phyloP scores from a whole-genome alignment of 257 asterid species.

The Capsicum pubescens region DNA sequence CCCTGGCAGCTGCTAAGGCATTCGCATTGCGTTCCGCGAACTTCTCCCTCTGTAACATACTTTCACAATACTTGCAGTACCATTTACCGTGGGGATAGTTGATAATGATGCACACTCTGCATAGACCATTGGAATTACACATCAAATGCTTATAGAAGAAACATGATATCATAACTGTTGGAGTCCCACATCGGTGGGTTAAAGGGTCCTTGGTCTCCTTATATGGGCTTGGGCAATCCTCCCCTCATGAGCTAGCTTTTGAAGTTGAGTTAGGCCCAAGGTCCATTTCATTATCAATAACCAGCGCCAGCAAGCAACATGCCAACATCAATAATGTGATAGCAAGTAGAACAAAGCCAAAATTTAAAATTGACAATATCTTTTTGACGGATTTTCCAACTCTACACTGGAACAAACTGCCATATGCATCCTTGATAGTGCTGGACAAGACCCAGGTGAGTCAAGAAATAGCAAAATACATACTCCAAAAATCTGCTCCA shows the following conservation, averaged over 20 bases:
- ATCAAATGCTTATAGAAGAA: conserved; percentile 28
- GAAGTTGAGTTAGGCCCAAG: too few relatives aligned
- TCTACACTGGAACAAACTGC: too few relatives aligned
- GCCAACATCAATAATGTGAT: neutral
- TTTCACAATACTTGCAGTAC: conserved; percentile 96
- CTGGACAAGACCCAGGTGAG: too few relatives aligned
- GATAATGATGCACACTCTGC: conserved; percentile 90
- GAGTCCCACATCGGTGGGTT: too few relatives aligned
- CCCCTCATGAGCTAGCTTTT: too few relatives aligned
- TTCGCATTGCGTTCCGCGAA: conserved; percentile 75
- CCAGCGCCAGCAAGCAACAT: conserved; percentile 14
- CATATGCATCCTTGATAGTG: too few relatives aligned
- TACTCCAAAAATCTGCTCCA: conserved; percentile 5
- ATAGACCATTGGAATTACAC: conserved; percentile 36
- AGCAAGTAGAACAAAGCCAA: neutral
- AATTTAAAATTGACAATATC: neutral
- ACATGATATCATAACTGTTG: neutral
- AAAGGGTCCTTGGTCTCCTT: too few relatives aligned
- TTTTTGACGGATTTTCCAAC: too few relatives aligned
- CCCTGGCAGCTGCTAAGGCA: conserved; percentile 95
- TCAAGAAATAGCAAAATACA: too few relatives aligned
- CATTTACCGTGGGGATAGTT: conserved; percentile 88
- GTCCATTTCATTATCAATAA: neutral
- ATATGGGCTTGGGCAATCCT: too few relatives aligned
- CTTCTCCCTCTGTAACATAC: conserved; percentile 84